Conservation (phyloP, 2,329 filamentous ascomycete species). For the Fusarium nematophilum region DNA sequence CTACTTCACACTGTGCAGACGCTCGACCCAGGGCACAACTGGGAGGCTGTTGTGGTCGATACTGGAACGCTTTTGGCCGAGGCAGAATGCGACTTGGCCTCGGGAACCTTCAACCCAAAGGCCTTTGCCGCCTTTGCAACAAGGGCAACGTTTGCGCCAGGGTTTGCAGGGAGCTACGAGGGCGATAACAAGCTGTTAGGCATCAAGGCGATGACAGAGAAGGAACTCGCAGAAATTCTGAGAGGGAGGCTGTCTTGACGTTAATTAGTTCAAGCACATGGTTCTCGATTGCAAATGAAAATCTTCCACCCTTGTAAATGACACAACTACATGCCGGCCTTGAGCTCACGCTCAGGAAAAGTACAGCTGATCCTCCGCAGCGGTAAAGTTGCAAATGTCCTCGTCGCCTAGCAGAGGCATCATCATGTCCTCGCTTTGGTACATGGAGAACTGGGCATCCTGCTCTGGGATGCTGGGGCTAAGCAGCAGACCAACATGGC, state of each 20-base stretch:
- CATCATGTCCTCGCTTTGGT: neutral
- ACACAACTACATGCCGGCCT: neutral
- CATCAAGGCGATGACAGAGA: constrained; percentile 1
- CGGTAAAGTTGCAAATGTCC: neutral
- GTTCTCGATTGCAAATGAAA: no score
- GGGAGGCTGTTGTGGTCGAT: neutral
- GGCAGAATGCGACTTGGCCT: constrained; percentile 7
- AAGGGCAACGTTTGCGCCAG: constrained; percentile 7
- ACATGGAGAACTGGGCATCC: neutral
- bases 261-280: no score
- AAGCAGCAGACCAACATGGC: no score
- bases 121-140: constrained; percentile 14
- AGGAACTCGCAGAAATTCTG: neutral
- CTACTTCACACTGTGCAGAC: constrained; percentile 1
- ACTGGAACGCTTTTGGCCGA: neutral
- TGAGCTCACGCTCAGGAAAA: neutral
- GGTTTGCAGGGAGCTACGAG: constrained; percentile 3
- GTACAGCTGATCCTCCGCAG: constrained; percentile 8
- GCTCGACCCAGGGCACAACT: constrained; percentile 2
- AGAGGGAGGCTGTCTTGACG: neutral
- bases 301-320: no score
- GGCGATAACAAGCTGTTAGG: constrained; percentile 6
- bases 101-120: constrained; percentile 10
- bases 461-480: no score
- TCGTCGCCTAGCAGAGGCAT: neutral